A percentile compares a stretch with the other conserved stretches of the same genome.
These are phyloP conservation scores for Tilletia walkeri DNA, from an alignment of 1,284 basidiomycete species.

Conservation along the genomic window DNA sequence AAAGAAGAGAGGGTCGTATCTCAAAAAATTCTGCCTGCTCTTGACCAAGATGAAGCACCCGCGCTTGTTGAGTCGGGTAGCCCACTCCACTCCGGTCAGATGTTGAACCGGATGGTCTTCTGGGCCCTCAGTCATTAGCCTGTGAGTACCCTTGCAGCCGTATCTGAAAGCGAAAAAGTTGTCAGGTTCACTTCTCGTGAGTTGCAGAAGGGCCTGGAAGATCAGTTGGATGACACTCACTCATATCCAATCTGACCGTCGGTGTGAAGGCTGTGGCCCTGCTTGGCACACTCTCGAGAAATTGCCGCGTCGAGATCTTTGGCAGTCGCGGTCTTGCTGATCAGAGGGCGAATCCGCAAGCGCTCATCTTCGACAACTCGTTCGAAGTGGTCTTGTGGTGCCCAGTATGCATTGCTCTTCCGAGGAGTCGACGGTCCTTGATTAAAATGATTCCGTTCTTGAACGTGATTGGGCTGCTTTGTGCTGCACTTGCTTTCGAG, in stretches of 20 bases:
- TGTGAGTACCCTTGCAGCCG: neutral
- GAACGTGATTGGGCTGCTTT: neutral
- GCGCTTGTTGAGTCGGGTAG: neutral
- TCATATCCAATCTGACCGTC: constrained; percentile 1
- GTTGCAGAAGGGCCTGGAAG: neutral
- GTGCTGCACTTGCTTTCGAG: neutral
- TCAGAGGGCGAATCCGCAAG: neutral
- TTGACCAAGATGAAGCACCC: constrained; percentile 2
- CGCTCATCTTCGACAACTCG: neutral
- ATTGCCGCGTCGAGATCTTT: neutral
- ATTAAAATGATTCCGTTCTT: constrained; percentile 3
- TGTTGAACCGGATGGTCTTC: neutral
- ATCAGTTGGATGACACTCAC: neutral
- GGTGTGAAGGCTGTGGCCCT: neutral
- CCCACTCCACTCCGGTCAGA: neutral
- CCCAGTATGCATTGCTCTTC: neutral
- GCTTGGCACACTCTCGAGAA: neutral
- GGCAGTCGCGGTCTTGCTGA: neutral
- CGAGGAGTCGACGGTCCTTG: constrained; percentile 6
- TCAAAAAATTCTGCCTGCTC: neutral
- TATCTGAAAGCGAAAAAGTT: neutral
- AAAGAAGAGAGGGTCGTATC: constrained; percentile 9
- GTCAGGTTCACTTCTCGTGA: neutral
- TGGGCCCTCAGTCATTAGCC: neutral
- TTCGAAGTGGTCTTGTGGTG: neutral